These are phyloP conservation scores for Fraxinus cuspidata DNA, from an alignment of 257 asterid genomes.

Conservation along the genomic window DNA sequence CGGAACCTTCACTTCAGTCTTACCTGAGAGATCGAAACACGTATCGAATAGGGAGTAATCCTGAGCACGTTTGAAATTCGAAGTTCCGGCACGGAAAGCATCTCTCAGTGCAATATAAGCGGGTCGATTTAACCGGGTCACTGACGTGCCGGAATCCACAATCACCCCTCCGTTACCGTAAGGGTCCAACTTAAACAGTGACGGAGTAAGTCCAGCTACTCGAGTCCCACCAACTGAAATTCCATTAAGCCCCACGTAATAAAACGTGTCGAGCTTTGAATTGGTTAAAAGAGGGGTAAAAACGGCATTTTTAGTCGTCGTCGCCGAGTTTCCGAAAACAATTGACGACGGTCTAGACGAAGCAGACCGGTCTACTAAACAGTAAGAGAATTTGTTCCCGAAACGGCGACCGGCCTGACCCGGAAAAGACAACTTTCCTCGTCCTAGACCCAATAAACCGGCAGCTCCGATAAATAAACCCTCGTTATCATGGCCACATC, in stretches of 20 bases:
- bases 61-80: conserved; percentile 42
- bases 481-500: conserved; percentile 90
- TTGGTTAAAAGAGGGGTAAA: conserved; percentile 68
- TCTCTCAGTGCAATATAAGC: conserved; percentile 72
- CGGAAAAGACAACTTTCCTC: conserved; percentile 74
- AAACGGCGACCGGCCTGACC: conserved; percentile 61
- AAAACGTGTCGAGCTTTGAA: conserved; percentile 74
- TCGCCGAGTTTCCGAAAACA: conserved; percentile 68
- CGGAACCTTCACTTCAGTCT: conserved; percentile 81
- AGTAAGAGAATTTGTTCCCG: conserved; percentile 71
- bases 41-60: conserved; percentile 77
- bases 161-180: conserved; percentile 78
- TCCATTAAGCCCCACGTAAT: conserved; percentile 68
- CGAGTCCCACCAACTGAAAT: conserved; percentile 78
- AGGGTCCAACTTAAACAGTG: conserved; percentile 56
- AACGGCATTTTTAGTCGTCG: conserved; percentile 52
- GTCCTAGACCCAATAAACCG: conserved; percentile 85
- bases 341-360: conserved; percentile 61
- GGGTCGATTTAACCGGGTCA: conserved; percentile 71
- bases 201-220: conserved; percentile 48
- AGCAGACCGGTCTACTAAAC: conserved; percentile 74
- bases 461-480: conserved; percentile 87
- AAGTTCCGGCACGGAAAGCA: conserved; percentile 62
- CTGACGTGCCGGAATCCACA: conserved; percentile 87
- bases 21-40: conserved; percentile 79